Base-by-base conservation (phyloP, 129 eudicot genomes). In the Pittosporum tobira region DNA sequence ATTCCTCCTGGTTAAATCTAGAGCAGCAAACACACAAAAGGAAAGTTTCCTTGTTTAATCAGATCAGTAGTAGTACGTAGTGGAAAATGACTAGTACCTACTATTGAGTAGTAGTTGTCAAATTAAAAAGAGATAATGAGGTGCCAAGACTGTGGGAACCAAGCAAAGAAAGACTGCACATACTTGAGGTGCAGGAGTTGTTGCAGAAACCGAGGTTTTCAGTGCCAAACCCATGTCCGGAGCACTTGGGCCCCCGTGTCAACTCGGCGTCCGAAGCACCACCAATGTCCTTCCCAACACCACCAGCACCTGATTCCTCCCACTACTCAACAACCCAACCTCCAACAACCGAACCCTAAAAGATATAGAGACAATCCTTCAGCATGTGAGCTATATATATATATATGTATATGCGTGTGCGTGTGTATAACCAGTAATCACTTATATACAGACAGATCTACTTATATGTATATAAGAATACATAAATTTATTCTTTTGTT, bases 231-330 rank as follows among this genome's bases (percentile, higher is more conserved):
- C 7, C 96, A 88, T 46, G 75, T 88, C 15, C 84, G 71, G 71
- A 88, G 96, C 79, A 88, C 96, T 64, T 88, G 96, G 96, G 74
- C 77, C 37, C 91, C 96, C 11, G 80, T 75, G 34, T 68, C 96
- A 59, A 71, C 58, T 2, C 61, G 85, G 31, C 82, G 76, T 18
- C 79, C 63, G 18, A 51, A 56, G 40, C 82, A 50, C 42, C 80
- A 59, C 42, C 66, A 47, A 22, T 66, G 49, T 50, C 49, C 65
- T 16, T 29, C 59, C 14, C 72, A 72, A 4, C 81, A 67, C 34
- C 81, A 62, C 12, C 64, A 49, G 18, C 65, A 29, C 2, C 61
- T 44, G 0, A 15, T 36, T 12, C 29, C 48, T 29, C 16, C 46
- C 37, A 10, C 28, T 51, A 16, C 9, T 25, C 70, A 29, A 18